Evolutionary conservation across 2,329 filamentous ascomycete species (phyloP), one percentile per base, ranked within the genome.

Genomic region (Ophiostoma ulmi): DNA sequence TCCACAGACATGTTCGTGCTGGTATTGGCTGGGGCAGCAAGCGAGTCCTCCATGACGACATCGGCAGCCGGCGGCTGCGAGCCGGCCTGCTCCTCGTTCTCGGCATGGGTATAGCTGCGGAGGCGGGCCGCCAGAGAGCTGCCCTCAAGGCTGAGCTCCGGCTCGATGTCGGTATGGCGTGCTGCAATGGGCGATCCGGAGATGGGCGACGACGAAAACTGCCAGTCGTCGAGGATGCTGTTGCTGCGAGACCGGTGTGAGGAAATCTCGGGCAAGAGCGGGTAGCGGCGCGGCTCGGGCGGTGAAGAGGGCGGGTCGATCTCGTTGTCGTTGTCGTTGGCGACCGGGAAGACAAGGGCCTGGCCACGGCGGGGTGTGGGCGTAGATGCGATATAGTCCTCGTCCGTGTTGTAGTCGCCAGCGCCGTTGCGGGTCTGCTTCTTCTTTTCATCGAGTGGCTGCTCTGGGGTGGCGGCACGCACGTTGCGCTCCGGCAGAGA

Each of bases 301-400:
- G 87, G 87, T 0, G 87, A 89, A 6, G 87, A 89, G 11, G 86
- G 84, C 4, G 84, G 82, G 68, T 87, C 83, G 22, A 79, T 78
- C 58, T 84, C 81, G 38, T 81, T 78, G n/a, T 72, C 81, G 38
- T 81, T 78, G n/a, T 72, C 71, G 41, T 71, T 52, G 8, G 41
- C 61, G 41, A 81, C 78, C 1, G 83, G 79, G 55, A 88, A 78
- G 1, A 80, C 76, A n/a, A 84, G 72, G 4, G 83, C 76, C 73
- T 86, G 84, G 31, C 85, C 85, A 44, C 86, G 84, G 66, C 86
- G 81, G 5, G 86, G 88, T 0, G 88, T 90, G 0, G 88, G 88
- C 0, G 87, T 89, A 7, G 84, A 87, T 26, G 82, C 84, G 44
- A 89, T 81, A 71, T 83, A 84, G n/a, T 86, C 83, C 64, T 85